phyloP scores from a whole-genome alignment of 768 basidiomycete species.

The Wakefieldia striispora region DNA sequence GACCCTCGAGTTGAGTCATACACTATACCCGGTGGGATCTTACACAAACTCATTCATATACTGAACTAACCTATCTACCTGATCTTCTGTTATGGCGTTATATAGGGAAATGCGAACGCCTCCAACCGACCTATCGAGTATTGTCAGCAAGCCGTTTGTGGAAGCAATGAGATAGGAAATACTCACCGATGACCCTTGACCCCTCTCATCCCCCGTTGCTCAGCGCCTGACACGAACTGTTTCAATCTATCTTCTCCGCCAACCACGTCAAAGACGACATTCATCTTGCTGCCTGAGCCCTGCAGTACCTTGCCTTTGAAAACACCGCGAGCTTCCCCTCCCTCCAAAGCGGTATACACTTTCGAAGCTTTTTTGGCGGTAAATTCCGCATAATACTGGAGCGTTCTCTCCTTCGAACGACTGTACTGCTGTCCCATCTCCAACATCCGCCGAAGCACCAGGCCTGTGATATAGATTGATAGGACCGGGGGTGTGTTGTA shows the following conservation, averaged over 20 bases:
- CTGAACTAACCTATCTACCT: slow-evolving; percentile 57
- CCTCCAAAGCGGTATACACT: slow-evolving; percentile 70
- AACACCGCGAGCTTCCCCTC: slow-evolving; percentile 69
- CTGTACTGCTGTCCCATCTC: slow-evolving; percentile 26
- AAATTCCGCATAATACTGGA: slow-evolving; percentile 59
- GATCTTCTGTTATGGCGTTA: slow-evolving; percentile 80
- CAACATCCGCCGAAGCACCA: slow-evolving; percentile 75
- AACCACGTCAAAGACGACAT: slow-evolving; percentile 79
- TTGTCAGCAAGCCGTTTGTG: neutral
- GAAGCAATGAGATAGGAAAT: slow-evolving; percentile 5
- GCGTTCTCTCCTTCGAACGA: slow-evolving; percentile 49
- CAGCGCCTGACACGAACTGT: slow-evolving; percentile 78
- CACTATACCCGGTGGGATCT: neutral
- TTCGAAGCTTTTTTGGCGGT: slow-evolving; percentile 75
- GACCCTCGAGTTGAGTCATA: slow-evolving; percentile 9
- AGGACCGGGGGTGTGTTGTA: slow-evolving; percentile 95
- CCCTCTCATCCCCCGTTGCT: slow-evolving; percentile 75
- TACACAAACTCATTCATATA: slow-evolving; percentile 58
- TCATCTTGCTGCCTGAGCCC: slow-evolving; percentile 92
- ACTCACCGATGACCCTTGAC: slow-evolving; percentile 91
- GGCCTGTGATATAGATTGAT: slow-evolving; percentile 83
- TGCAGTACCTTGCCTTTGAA: slow-evolving; percentile 69
- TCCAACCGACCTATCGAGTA: slow-evolving; percentile 49
- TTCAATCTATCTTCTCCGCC: slow-evolving; percentile 73
- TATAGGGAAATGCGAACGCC: slow-evolving; percentile 85